These are phyloP conservation scores for Helianthus annuus DNA, from an alignment of 129 eudicot species.

Conservation along the genomic window DNA sequence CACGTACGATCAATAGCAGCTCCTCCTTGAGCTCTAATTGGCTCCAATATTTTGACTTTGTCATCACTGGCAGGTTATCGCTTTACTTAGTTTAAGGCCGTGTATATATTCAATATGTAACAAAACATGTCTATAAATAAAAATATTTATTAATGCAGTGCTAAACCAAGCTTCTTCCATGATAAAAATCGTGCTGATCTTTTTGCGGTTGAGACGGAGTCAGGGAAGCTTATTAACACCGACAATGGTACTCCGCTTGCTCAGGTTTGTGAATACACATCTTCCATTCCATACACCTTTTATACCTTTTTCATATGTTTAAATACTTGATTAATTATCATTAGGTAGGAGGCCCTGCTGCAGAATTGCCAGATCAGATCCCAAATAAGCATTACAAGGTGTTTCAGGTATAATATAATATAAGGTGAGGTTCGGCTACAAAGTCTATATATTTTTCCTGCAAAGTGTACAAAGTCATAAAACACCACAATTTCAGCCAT, in stretches of 20 bases:
- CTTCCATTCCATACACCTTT: not conserved
- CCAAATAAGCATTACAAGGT: constrained; percentile 55
- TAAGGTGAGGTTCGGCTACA: no score
- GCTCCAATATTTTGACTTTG: constrained; percentile 88
- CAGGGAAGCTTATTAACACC: constrained; percentile 92
- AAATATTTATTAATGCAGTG: constrained; percentile 43
- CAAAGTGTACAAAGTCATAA: no score
- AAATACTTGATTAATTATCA: not conserved
- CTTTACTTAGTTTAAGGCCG: constrained; percentile 16
- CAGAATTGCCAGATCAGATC: constrained; percentile 47
- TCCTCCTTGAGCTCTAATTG: constrained; percentile 64
- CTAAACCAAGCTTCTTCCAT: constrained; percentile 94
- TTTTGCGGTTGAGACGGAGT: constrained; percentile 77
- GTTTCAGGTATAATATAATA: constrained; percentile 58
- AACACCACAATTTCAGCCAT: no score
- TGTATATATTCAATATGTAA: not conserved
- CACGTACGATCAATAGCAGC: constrained; percentile 25
- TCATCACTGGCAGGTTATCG: constrained; percentile 94
- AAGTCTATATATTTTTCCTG: no score
- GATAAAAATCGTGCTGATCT: constrained; percentile 85
- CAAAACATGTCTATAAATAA: constrained; percentile 4
- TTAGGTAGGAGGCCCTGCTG: constrained; percentile 64
- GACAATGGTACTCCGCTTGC: constrained; percentile 96
- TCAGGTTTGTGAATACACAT: constrained; percentile 56
- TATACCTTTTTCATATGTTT: not conserved